phyloP scores from a whole-genome alignment of 1,284 basidiomycete species.

The Volvariella surrecta region DNA sequence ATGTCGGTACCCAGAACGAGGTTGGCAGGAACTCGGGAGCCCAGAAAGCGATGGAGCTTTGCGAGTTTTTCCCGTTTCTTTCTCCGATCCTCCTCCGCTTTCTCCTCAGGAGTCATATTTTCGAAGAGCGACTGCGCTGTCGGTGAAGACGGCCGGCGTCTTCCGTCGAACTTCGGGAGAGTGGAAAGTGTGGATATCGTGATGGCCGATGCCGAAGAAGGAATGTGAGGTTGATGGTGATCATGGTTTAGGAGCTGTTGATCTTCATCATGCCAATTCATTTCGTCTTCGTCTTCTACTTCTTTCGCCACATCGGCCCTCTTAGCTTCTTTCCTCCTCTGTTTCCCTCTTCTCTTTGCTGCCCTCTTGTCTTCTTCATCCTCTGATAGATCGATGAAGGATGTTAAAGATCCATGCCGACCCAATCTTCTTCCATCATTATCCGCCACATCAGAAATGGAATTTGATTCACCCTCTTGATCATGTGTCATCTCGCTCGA shows the following conservation, averaged over 20 bases:
- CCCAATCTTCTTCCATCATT: constrained; percentile 13
- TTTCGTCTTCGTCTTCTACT: no score
- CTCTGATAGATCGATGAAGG: constrained; percentile 65
- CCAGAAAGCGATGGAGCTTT: constrained; percentile 73
- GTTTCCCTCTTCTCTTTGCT: no score
- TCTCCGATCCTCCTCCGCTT: constrained; percentile 50
- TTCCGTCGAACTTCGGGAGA: constrained; percentile 15
- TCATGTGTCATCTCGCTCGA: constrained; percentile 18
- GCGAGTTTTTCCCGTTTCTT: constrained; percentile 67
- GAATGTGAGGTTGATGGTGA: constrained; percentile 4
- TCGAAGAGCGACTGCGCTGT: constrained; percentile 39
- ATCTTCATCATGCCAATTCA: no score
- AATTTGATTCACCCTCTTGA: constrained; percentile 13
- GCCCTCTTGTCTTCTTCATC: constrained; percentile 28
- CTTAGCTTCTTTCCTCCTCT: no score
- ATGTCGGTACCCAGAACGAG: constrained; percentile 49
- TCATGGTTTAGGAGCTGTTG: no score
- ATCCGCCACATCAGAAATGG: constrained; percentile 10
- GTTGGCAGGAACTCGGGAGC: constrained; percentile 62
- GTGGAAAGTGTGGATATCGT: constrained; percentile 14
- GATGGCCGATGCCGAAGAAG: constrained; percentile 5
- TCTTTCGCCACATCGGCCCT: no score
- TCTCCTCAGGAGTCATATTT: constrained; percentile 39
- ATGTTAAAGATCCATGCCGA: constrained; percentile 26
- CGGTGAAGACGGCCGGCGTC: constrained; percentile 17